Evolutionary conservation across 768 basidiomycete genomes (phyloP).

Genomic region (Strobilomyces confusus): DNA sequence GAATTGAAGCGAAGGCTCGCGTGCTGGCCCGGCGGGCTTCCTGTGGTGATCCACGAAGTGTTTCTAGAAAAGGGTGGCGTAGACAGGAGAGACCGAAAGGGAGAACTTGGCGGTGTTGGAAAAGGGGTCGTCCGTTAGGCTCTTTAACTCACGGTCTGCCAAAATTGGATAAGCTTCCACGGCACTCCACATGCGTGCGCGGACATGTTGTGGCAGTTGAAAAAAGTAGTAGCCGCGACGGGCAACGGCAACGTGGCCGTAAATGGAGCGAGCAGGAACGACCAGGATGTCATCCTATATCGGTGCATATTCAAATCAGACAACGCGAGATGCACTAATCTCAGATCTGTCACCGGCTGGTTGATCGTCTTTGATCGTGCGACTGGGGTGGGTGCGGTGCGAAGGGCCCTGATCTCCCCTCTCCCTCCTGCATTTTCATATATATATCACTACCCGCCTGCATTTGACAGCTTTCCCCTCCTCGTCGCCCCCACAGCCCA

Average conservation of each 20-base stretch:
- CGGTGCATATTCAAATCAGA: constrained; percentile 36
- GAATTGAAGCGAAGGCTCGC: background rate
- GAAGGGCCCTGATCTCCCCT: constrained; percentile 41
- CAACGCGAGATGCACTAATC: constrained; percentile 43
- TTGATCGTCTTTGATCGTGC: constrained; percentile 66
- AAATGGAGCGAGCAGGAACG: constrained; percentile 42
- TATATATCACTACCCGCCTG: constrained; percentile 53
- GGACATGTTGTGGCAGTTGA: constrained; percentile 32
- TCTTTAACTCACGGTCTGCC: constrained; percentile 38
- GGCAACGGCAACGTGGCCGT: constrained; percentile 46
- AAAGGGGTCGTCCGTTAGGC: constrained; percentile 38
- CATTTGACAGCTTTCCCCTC: constrained; percentile 44
- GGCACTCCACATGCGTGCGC: constrained; percentile 32
- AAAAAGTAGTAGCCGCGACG: constrained; percentile 40
- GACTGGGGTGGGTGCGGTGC: constrained; percentile 37
- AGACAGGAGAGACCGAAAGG: constrained; percentile 14
- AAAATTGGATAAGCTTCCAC: constrained; percentile 36
- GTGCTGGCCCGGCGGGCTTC: constrained; percentile 12
- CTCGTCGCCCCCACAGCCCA: constrained; percentile 31
- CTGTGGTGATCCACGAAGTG: constrained; percentile 24
- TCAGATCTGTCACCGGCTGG: constrained; percentile 32
- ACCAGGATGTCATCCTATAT: constrained; percentile 29
- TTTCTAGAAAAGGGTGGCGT: constrained; percentile 7
- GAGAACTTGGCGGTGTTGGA: constrained; percentile 22
- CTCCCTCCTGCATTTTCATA: constrained; percentile 41